phyloP scores from a whole-genome alignment of 306 rosid species.

The Cotoneaster glaucophyllus region DNA sequence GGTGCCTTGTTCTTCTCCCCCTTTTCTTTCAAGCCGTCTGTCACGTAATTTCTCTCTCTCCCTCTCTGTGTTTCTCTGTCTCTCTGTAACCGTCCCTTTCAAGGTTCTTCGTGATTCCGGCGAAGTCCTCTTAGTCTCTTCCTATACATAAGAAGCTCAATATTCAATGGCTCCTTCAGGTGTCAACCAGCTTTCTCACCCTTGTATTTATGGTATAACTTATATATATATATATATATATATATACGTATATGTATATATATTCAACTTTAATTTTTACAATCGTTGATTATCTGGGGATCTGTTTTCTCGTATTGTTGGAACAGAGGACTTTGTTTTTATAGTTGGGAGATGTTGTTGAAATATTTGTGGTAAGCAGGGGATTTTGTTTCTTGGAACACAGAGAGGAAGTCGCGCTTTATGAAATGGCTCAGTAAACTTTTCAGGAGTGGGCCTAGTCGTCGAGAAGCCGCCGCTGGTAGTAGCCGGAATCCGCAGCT shows the following conservation, averaged over 20 bases:
- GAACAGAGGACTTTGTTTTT: background rate
- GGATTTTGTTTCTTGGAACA: slow-evolving; percentile 60
- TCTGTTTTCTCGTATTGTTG: background rate
- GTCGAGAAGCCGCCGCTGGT: slow-evolving; percentile 34
- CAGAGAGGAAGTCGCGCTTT: slow-evolving; percentile 84
- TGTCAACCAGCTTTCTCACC: slow-evolving; percentile 72
- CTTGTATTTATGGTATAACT: slow-evolving; percentile 75
- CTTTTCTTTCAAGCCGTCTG: slow-evolving; percentile 34
- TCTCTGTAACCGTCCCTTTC: slow-evolving; percentile 36
- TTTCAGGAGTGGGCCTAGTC: slow-evolving; percentile 56
- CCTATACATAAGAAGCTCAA: slow-evolving; percentile 23
- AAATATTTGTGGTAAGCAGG: slow-evolving; percentile 51
- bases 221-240: background rate
- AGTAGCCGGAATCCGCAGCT: slow-evolving; percentile 44
- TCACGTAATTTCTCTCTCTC: slow-evolving; percentile 5
- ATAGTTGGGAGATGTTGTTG: slow-evolving; percentile 10
- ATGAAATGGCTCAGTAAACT: slow-evolving; percentile 91
- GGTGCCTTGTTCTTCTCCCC: slow-evolving; percentile 35
- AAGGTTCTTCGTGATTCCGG: slow-evolving; percentile 21
- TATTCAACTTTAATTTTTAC: background rate
- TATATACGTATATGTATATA: background rate
- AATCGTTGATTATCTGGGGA: background rate
- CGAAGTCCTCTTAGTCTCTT: background rate
- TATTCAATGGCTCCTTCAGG: slow-evolving; percentile 56
- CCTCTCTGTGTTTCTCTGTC: slow-evolving; percentile 12